Base-by-base conservation (phyloP, 345 rosid species). In the Citrus cavaleriei region DNA sequence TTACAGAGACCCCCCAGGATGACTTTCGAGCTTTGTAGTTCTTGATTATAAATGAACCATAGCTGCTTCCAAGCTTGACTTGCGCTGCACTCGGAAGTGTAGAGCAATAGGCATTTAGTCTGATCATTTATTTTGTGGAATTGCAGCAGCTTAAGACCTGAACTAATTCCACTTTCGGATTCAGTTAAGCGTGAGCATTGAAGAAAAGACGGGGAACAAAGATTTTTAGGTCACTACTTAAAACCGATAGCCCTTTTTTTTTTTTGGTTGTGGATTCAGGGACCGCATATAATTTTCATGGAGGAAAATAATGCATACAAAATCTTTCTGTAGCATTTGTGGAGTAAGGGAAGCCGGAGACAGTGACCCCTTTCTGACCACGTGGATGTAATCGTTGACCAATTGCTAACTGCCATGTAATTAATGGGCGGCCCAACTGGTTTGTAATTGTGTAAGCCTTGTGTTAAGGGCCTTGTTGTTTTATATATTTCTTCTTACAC, bases 71-170 rank as follows among this genome's bases (percentile, higher is more conserved):
- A 61, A 88, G 87, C 88, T 78, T 85, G 51, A 79, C 79, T 46
- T 79, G 86, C 51, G 83, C 85, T 38, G 90, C 81, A 64, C 80
- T 81, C 2, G 91, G 95, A 67, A 87, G 63, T 30, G 84, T 73
- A 81, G 91, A 89, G 86, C 93, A 87, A 78, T 78, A 79, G 18
- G 87, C 80, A 84, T 87, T 84, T 79, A 91, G 83, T 80, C 88
- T 89, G 40, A 93, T 92, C 98, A 95, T 95, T 80, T 79, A 80
- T 37, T 42, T 68, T 59, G 46, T 59, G 3, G 10, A 67, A 61
- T 51, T 64, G n/a, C 18, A 8, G 49, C 77, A 37, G 60, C 51
- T 64, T 63, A 19, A 69, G 49, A 32, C 25, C 54, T 19, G 68
- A 40, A 74, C 34, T 42, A 74, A 68, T 21, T 40, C 34, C 30